Conservation (phyloP, 2,329 filamentous ascomycete species). For the Xylariaceae sp. region DNA sequence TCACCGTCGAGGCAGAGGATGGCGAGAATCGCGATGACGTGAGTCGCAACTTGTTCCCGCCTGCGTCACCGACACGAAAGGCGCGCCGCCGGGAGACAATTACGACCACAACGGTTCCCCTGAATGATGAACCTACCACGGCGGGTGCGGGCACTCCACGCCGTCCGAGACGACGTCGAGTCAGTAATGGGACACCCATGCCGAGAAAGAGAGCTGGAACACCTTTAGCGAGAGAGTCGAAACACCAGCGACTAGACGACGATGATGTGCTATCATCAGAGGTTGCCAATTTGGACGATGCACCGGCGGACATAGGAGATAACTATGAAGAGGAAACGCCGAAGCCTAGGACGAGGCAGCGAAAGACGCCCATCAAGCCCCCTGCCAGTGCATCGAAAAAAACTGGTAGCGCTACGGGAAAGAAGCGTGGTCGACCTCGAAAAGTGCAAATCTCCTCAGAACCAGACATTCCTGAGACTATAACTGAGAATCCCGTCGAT, state of each 20-base stretch:
- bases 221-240: slow-evolving; percentile 36
- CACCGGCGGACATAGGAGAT: slow-evolving; percentile 18
- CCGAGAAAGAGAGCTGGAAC: slow-evolving; percentile 44
- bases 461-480: slow-evolving; percentile 18
- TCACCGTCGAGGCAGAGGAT: slow-evolving; percentile 49
- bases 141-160: slow-evolving; percentile 35
- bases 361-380: slow-evolving; percentile 28
- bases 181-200: slow-evolving; percentile 48
- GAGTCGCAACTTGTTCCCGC: slow-evolving; percentile 33
- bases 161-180: slow-evolving; percentile 43
- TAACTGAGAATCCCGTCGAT: slow-evolving; percentile 9
- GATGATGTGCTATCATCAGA: slow-evolving; percentile 27
- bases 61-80: slow-evolving; percentile 37
- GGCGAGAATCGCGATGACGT: slow-evolving; percentile 29
- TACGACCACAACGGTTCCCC: slow-evolving; percentile 46
- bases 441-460: slow-evolving; percentile 28
- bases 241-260: slow-evolving; percentile 32
- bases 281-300: slow-evolving; percentile 24
- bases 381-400: slow-evolving; percentile 24
- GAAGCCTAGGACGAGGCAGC: slow-evolving; percentile 32
- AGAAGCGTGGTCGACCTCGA: slow-evolving; percentile 31
- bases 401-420: slow-evolving; percentile 25
- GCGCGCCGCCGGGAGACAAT: slow-evolving; percentile 35
- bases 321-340: slow-evolving; percentile 29
- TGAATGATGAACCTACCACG: slow-evolving; percentile 34